Evolutionary conservation across 768 basidiomycete species (phyloP).

Genomic region (Scleroderma citrinum): DNA sequence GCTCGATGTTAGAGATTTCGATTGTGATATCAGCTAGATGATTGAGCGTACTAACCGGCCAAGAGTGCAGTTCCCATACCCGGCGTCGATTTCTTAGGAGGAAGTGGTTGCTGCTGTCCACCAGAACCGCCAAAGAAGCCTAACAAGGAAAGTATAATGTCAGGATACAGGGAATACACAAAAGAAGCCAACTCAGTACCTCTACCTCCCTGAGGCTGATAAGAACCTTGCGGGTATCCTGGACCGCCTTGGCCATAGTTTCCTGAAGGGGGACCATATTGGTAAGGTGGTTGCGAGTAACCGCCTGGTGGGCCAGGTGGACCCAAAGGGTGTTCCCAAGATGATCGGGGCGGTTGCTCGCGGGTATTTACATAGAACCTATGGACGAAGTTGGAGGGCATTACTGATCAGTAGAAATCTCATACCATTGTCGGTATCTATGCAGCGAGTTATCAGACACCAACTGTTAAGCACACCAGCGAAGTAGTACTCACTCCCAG

Average conservation of each 20-base stretch:
- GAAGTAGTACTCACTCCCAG: slow-evolving; percentile 43
- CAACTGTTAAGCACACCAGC: slow-evolving; percentile 15
- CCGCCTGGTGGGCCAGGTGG: slow-evolving; percentile 43
- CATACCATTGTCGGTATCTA: slow-evolving; percentile 64
- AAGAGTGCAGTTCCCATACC: slow-evolving; percentile 44
- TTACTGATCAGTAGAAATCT: slow-evolving; percentile 10
- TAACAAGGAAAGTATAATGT: slow-evolving; percentile 8
- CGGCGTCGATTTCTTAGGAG: slow-evolving; percentile 41
- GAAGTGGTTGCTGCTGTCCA: slow-evolving; percentile 30
- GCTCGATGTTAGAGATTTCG: not conserved
- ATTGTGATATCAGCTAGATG: not conserved
- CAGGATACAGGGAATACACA: not conserved
- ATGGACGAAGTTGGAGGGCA: not conserved
- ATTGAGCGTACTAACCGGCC: slow-evolving; percentile 33
- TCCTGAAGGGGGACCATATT: too few relatives aligned
- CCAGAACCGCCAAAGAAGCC: slow-evolving; percentile 29
- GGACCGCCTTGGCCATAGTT: too few relatives aligned
- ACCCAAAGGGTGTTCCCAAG: slow-evolving; percentile 69
- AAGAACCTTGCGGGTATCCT: slow-evolving; percentile 13
- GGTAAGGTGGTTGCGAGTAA: slow-evolving; percentile 11
- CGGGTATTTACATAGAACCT: slow-evolving; percentile 79
- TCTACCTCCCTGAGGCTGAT: slow-evolving; percentile 15
- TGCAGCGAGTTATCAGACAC: not conserved
- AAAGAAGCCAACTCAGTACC: slow-evolving; percentile 9
- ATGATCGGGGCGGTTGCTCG: slow-evolving; percentile 55